Conservation (phyloP, 306 rosid species). For the Castanopsis chinensis region DNA sequence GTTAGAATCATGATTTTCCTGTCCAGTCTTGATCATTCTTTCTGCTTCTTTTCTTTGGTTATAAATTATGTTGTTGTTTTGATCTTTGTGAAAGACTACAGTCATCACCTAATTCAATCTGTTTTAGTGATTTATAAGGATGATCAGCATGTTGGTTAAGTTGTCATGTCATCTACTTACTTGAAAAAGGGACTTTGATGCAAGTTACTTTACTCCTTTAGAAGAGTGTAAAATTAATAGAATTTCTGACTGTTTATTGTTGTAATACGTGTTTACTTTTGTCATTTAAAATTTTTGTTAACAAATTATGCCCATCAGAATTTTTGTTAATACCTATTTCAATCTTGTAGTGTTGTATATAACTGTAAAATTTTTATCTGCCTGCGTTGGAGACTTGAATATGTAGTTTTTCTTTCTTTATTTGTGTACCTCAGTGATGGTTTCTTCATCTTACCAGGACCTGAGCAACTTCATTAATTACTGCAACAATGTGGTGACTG, state of each 20-base stretch:
- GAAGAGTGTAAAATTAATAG: neutral
- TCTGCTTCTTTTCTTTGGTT: neutral
- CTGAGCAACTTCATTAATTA: slow-evolving; percentile 84
- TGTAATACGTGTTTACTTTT: neutral
- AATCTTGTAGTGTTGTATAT: no score
- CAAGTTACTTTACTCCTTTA: neutral
- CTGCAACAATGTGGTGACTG: slow-evolving; percentile 72
- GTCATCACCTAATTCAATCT: neutral
- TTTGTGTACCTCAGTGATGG: neutral
- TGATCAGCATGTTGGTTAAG: neutral
- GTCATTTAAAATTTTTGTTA: no score
- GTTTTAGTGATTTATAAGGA: neutral
- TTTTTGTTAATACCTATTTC: no score
- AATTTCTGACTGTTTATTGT: neutral
- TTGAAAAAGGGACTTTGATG: neutral
- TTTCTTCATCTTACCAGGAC: slow-evolving; percentile 43
- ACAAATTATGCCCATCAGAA: no score
- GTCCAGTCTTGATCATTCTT: neutral
- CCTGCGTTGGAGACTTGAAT: neutral
- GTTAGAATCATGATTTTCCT: neutral
- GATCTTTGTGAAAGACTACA: neutral
- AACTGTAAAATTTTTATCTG: neutral
- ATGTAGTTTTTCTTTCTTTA: neutral
- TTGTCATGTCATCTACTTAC: neutral
- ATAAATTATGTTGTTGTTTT: neutral